These are phyloP conservation scores for Cladophialophora chaetospira DNA, from an alignment of 2,329 filamentous ascomycete species.

Conservation along the genomic window DNA sequence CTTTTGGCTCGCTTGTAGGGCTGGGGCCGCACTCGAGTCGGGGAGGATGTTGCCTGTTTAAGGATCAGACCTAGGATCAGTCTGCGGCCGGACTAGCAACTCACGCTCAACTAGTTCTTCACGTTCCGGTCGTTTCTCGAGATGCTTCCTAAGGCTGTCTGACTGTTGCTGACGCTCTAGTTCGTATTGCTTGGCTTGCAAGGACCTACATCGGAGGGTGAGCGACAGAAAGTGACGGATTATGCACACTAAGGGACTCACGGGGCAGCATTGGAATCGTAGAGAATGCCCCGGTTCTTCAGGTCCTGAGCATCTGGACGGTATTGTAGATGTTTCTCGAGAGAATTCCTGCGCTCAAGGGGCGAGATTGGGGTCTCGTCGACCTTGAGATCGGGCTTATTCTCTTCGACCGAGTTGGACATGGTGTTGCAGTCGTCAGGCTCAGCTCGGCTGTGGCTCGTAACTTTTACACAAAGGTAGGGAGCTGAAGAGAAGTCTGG, in stretches of 20 bases:
- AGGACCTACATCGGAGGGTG: slow-evolving; percentile 47
- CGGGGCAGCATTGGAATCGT: slow-evolving; percentile 69
- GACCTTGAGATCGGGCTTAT: slow-evolving; percentile 39
- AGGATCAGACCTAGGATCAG: slow-evolving; percentile 19
- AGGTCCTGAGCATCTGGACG: slow-evolving; percentile 68
- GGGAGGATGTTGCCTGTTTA: slow-evolving; percentile 80
- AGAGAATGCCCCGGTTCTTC: slow-evolving; percentile 68
- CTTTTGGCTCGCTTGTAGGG: slow-evolving; percentile 75
- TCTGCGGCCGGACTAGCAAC: slow-evolving; percentile 36
- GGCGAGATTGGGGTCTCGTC: slow-evolving; percentile 64
- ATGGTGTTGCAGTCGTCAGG: slow-evolving; percentile 25
- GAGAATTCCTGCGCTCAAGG: slow-evolving; percentile 62
- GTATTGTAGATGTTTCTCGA: slow-evolving; percentile 71
- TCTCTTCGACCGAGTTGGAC: slow-evolving; percentile 28
- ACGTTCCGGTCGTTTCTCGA: slow-evolving; percentile 66
- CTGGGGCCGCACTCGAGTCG: slow-evolving; percentile 73
- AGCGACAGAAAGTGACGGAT: background rate
- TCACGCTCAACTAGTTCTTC: slow-evolving; percentile 78
- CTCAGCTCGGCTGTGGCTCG: too few relatives aligned
- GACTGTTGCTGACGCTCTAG: slow-evolving; percentile 65
- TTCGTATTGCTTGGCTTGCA: slow-evolving; percentile 64
- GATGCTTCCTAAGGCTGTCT: slow-evolving; percentile 65
- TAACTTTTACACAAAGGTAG: too few relatives aligned
- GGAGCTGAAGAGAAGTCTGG: too few relatives aligned
- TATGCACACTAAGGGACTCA: slow-evolving; percentile 41